A percentile compares a stretch with the other conserved stretches of the same genome.
Evolutionary conservation across 352 stramenopile species (phyloP).

Genomic region (Phytopythium litorale): DNA sequence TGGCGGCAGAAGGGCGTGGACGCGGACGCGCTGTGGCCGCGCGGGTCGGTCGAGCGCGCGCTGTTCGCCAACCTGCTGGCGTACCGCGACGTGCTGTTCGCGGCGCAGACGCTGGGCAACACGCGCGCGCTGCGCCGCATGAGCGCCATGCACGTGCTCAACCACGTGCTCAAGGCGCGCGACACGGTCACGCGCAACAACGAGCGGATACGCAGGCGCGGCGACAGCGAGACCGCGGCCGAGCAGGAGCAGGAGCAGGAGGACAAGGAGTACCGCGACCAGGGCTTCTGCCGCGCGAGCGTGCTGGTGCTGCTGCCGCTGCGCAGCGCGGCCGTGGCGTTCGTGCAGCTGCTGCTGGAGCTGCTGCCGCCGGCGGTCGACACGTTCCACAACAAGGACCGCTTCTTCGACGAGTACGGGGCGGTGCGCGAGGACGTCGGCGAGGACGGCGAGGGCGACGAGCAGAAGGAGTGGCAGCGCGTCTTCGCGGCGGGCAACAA

Average conservation of each 20-base stretch:
- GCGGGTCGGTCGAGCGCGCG: conserved; percentile 39
- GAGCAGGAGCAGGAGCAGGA: conserved; percentile 17
- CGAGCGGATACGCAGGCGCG: conserved; percentile 52
- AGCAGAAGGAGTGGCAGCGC: conserved; percentile 64
- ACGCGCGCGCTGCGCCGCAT: conserved; percentile 48
- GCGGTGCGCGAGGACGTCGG: not conserved
- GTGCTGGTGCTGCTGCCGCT: conserved; percentile 71
- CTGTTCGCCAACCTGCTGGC: conserved; percentile 45
- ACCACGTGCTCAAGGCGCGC: conserved; percentile 72
- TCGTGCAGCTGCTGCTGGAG: conserved; percentile 61
- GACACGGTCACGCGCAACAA: conserved; percentile 72
- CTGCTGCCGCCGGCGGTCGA: conserved; percentile 53
- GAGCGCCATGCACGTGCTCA: conserved; percentile 72
- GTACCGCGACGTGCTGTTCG: conserved; percentile 72
- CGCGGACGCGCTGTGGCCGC: conserved; percentile 22
- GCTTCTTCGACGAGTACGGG: conserved; percentile 65
- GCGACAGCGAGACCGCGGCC: conserved; percentile 1
- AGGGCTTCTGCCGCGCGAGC: conserved; percentile 66
- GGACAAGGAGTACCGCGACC: conserved; percentile 75
- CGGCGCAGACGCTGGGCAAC: conserved; percentile 59
- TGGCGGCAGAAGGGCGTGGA: conserved; percentile 45
- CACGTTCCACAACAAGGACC: conserved; percentile 75
- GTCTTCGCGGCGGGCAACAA: conserved; percentile 75
- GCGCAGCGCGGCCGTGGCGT: conserved; percentile 53
- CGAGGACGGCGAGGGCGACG: conserved; percentile 9